These are phyloP conservation scores for Neostapfia colusana DNA, from an alignment of 176 grass and related monocot species.

Conservation along the genomic window DNA sequence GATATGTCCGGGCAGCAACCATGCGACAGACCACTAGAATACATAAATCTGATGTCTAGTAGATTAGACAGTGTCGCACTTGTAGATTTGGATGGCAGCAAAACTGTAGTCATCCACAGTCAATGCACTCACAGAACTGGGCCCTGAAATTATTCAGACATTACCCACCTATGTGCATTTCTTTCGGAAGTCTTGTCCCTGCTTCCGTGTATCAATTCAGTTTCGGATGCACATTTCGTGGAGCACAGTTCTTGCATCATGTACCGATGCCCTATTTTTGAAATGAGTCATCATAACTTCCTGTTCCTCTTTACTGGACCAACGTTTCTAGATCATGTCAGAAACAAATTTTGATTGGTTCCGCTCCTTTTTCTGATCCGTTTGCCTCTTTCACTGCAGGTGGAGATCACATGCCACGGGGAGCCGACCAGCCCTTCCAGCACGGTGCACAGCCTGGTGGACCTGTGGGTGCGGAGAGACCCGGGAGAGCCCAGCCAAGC, in stretches of 20 bases:
- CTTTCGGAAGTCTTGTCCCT: too few relatives aligned
- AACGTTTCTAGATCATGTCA: not conserved
- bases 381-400: constrained; percentile 34
- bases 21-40: not conserved
- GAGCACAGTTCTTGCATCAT: too few relatives aligned
- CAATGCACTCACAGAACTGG: too few relatives aligned
- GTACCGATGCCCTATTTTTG: constrained; percentile 6
- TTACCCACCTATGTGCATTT: too few relatives aligned
- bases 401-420: constrained; percentile 67
- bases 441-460: constrained; percentile 49
- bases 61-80: too few relatives aligned
- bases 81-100: too few relatives aligned
- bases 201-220: too few relatives aligned
- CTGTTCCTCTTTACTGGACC: not conserved
- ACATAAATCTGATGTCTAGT: too few relatives aligned
- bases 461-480: constrained; percentile 57
- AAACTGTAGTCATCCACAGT: too few relatives aligned
- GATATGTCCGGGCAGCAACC: not conserved
- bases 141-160: too few relatives aligned
- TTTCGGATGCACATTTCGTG: too few relatives aligned
- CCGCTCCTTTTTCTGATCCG: not conserved
- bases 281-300: not conserved
- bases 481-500: constrained; percentile 26
- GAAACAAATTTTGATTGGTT: not conserved
- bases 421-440: constrained; percentile 56